A percentile compares a stretch with the other conserved stretches of the same genome.
Conservation (phyloP, 1,284 basidiomycete genomes). For the Fomitopsis schrenkii region DNA sequence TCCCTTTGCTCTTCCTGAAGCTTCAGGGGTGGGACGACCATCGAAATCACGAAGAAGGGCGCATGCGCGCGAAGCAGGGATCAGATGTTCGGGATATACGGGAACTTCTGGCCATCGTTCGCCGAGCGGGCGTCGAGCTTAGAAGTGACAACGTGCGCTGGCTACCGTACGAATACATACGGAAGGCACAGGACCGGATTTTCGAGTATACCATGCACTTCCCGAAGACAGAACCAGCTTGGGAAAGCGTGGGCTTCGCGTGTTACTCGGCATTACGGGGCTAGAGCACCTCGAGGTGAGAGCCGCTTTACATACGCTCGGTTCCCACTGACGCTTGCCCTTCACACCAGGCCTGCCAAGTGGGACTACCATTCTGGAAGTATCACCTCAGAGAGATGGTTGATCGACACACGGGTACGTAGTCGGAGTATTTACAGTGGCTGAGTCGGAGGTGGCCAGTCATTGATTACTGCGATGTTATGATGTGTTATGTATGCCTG, state of each 20-base stretch:
- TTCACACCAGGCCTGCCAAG: too few species aligned
- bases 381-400: too few species aligned
- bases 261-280: not conserved
- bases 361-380: too few species aligned
- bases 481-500: too few species aligned
- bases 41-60: slow-evolving; percentile 8
- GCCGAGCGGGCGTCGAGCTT: not conserved
- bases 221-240: not conserved
- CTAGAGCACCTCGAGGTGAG: not conserved
- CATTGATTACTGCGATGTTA: too few species aligned
- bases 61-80: not conserved
- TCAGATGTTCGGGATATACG: not conserved
- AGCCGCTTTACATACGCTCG: too few species aligned
- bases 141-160: not conserved
- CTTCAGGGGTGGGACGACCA: slow-evolving; percentile 52
- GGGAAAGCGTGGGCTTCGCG: not conserved
- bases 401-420: too few species aligned
- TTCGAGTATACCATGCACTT: not conserved
- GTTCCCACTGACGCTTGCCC: too few species aligned
- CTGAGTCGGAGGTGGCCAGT: too few species aligned
- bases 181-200: not conserved
- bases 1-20: slow-evolving; percentile 43
- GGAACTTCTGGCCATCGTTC: not conserved
- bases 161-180: not conserved
- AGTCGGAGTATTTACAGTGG: too few species aligned